A percentile compares a stretch with the other conserved stretches of the same genome.
These are phyloP conservation scores for Penicillium bovifimosum DNA, from an alignment of 495 filamentous ascomycete species.

Conservation along the genomic window DNA sequence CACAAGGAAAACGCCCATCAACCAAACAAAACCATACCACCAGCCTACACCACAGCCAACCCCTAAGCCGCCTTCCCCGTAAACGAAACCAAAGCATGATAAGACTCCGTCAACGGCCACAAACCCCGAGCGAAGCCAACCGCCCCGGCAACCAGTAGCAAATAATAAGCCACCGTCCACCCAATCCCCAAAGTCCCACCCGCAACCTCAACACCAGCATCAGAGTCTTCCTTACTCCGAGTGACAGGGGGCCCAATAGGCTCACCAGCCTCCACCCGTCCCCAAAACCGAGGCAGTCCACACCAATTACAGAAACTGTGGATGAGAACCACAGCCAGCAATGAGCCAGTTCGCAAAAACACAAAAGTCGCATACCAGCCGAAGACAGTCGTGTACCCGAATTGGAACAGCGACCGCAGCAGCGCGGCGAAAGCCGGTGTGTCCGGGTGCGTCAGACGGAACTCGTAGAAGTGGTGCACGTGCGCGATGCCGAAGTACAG, in stretches of 20 bases:
- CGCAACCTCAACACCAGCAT: constrained; percentile 13
- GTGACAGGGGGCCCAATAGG: constrained; percentile 26
- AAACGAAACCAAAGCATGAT: constrained; percentile 43
- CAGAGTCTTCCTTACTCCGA: constrained; percentile 40
- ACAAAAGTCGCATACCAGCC: constrained; percentile 89
- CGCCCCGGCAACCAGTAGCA: constrained; percentile 64
- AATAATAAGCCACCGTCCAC: constrained; percentile 78
- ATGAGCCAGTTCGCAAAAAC: constrained; percentile 79
- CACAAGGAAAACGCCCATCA: neutral
- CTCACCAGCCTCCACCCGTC: constrained; percentile 52
- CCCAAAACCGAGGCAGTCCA: constrained; percentile 85
- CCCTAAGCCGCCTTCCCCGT: neutral
- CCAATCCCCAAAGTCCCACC: constrained; percentile 31
- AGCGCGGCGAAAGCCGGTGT: constrained; percentile 54
- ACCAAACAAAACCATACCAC: neutral
- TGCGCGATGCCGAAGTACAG: constrained; percentile 94
- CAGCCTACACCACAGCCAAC: neutral
- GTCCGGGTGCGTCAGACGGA: constrained; percentile 71
- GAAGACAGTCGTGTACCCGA: constrained; percentile 89
- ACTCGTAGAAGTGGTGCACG: constrained; percentile 95
- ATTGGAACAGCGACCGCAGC: constrained; percentile 71
- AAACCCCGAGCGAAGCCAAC: constrained; percentile 61
- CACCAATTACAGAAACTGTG: constrained; percentile 92
- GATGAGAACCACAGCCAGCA: constrained; percentile 63
- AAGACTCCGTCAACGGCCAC: constrained; percentile 65